Percentiles rank a stretch among this genome's conserved stretches.
Evolutionary conservation across 2,329 filamentous ascomycete genomes (phyloP).

Genomic region (Lojkania enalia): DNA sequence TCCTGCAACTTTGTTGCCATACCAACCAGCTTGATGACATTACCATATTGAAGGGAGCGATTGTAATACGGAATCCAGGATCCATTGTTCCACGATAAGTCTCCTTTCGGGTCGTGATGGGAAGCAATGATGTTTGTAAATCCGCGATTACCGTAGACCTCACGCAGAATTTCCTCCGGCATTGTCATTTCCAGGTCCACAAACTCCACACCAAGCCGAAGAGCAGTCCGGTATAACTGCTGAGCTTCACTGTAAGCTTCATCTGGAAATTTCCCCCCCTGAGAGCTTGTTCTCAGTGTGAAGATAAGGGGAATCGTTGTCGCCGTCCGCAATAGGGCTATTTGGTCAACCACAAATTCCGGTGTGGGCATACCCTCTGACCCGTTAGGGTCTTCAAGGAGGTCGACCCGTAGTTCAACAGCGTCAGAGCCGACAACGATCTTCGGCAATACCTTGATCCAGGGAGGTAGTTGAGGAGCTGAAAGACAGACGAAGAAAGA

Average conservation of each 20-base stretch:
- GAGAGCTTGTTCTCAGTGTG: slow-evolving; percentile 81
- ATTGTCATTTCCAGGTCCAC: slow-evolving; percentile 90
- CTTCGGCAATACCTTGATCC: slow-evolving; percentile 66
- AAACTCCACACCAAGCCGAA: slow-evolving; percentile 87
- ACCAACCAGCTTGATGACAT: slow-evolving; percentile 93
- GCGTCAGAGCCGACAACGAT: slow-evolving; percentile 87
- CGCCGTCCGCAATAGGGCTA: slow-evolving; percentile 74
- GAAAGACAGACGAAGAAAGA: slow-evolving; percentile 95
- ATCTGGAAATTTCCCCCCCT: slow-evolving; percentile 89
- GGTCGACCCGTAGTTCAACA: slow-evolving; percentile 89
- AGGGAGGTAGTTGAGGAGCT: slow-evolving; percentile 70
- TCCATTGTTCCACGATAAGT: slow-evolving; percentile 86
- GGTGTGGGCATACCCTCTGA: slow-evolving; percentile 61
- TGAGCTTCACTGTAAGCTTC: slow-evolving; percentile 70
- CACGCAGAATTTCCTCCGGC: slow-evolving; percentile 72
- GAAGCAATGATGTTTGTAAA: slow-evolving; percentile 88
- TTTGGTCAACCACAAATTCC: slow-evolving; percentile 80
- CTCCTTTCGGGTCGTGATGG: slow-evolving; percentile 82
- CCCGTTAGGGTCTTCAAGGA: slow-evolving; percentile 72
- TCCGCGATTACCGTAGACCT: slow-evolving; percentile 69
- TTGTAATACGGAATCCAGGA: slow-evolving; percentile 93
- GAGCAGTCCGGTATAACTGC: slow-evolving; percentile 74
- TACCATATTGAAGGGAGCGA: slow-evolving; percentile 82
- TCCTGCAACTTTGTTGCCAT: slow-evolving; percentile 75
- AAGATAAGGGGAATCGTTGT: slow-evolving; percentile 84